phyloP scores from a whole-genome alignment of 2,329 filamentous ascomycete genomes.

The Torrubiella hemipterigena region DNA sequence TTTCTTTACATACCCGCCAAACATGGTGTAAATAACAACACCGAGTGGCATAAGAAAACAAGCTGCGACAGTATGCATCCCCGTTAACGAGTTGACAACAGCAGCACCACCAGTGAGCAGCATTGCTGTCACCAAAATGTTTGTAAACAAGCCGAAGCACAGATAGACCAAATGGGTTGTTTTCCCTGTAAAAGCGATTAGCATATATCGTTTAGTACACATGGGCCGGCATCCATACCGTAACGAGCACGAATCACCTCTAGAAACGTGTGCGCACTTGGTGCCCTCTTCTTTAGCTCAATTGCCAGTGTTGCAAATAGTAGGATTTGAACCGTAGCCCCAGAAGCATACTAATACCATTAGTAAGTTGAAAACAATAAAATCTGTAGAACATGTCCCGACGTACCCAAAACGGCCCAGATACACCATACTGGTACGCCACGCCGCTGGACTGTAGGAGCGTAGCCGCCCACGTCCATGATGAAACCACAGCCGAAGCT shows the following conservation, averaged over 20 bases:
- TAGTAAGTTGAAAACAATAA: neutral
- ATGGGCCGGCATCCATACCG: no score
- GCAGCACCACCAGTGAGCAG: conserved; percentile 63
- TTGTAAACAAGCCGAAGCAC: conserved; percentile 71
- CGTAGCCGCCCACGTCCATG: conserved; percentile 88
- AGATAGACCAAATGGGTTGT: conserved; percentile 67
- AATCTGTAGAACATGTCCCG: conserved; percentile 41
- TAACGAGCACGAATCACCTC: conserved; percentile 77
- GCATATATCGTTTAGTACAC: no score
- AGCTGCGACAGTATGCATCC: conserved; percentile 55
- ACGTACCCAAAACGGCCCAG: conserved; percentile 50
- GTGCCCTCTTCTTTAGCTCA: conserved; percentile 74
- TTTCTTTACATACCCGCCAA: no score
- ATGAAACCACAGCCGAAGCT: conserved; percentile 79
- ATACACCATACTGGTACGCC: conserved; percentile 66
- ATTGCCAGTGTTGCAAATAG: conserved; percentile 86
- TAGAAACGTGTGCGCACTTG: conserved; percentile 76
- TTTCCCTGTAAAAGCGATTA: no score
- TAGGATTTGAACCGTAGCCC: conserved; percentile 78
- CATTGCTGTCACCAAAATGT: conserved; percentile 83
- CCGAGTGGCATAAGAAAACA: conserved; percentile 75
- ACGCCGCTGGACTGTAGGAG: conserved; percentile 70
- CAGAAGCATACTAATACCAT: conserved; percentile 43
- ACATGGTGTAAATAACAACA: conserved; percentile 68
- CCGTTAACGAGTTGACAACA: conserved; percentile 39